phyloP scores from a whole-genome alignment of 2,329 filamentous ascomycete genomes.

The Plectosphaerella cucumerina region DNA sequence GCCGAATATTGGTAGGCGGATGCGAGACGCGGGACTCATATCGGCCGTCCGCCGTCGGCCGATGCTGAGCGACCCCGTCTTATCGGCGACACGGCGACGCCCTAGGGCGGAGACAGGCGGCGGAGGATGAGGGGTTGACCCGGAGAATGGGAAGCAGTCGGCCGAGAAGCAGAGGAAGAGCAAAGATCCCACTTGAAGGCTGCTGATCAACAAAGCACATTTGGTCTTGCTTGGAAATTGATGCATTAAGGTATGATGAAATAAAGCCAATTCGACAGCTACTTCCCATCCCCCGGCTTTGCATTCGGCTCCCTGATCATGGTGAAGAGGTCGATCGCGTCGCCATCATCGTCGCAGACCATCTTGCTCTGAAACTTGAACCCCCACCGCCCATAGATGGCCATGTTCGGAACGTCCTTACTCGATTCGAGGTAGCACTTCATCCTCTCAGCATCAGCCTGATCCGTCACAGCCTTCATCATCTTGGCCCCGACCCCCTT shows the following conservation, averaged over 20 bases:
- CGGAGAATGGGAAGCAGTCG: too few relatives aligned
- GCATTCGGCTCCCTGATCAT: slow-evolving; percentile 38
- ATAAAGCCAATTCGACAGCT: neutral
- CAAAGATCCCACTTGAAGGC: too few relatives aligned
- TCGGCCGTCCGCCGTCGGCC: too few relatives aligned
- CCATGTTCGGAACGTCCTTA: slow-evolving; percentile 62
- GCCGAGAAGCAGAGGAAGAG: neutral
- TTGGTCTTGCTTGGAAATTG: too few relatives aligned
- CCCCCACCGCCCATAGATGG: slow-evolving; percentile 67
- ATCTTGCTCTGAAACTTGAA: slow-evolving; percentile 63
- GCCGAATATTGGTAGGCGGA: too few relatives aligned
- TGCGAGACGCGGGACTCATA: too few relatives aligned
- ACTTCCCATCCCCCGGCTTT: slow-evolving; percentile 3
- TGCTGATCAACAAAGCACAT: too few relatives aligned
- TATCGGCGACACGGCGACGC: too few relatives aligned
- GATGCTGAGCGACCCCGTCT: too few relatives aligned
- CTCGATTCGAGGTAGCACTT: slow-evolving; percentile 70
- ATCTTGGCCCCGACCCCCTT: slow-evolving; percentile 62
- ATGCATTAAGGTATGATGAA: too few relatives aligned
- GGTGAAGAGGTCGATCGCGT: slow-evolving; percentile 46
- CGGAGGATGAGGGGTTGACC: too few relatives aligned
- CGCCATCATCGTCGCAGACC: slow-evolving; percentile 60
- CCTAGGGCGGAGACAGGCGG: too few relatives aligned
- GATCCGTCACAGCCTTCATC: slow-evolving; percentile 58
- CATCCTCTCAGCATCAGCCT: slow-evolving; percentile 60